These are phyloP conservation scores for Inga oerstediana DNA, from an alignment of 306 rosid genomes.

Conservation along the genomic window DNA sequence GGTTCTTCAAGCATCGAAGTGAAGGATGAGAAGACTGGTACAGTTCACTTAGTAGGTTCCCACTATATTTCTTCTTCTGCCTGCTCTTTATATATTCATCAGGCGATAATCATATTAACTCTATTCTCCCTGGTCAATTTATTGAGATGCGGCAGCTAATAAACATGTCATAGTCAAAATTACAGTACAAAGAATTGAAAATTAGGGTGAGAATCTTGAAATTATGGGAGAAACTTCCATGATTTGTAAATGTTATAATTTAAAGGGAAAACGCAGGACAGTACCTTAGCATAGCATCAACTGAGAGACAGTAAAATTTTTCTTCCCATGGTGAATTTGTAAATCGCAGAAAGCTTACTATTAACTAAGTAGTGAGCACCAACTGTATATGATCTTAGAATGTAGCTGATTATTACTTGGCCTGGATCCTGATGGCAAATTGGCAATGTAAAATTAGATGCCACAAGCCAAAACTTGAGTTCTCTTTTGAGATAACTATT, in stretches of 20 bases:
- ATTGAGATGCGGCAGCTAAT: constrained; percentile 47
- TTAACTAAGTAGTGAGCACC: constrained; percentile 25
- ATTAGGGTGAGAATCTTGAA: constrained; percentile 42
- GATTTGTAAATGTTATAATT: constrained; percentile 45
- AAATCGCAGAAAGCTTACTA: constrained; percentile 37
- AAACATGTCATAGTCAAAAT: constrained; percentile 41
- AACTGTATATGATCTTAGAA: constrained; percentile 49
- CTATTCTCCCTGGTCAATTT: constrained; percentile 51
- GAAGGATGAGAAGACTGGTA: constrained; percentile 83
- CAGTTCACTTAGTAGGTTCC: constrained; percentile 90
- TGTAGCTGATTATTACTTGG: constrained; percentile 26
- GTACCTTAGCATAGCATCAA: constrained; percentile 41
- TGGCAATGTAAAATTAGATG: constrained; percentile 12
- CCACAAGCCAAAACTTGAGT: constrained; percentile 1
- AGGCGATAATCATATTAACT: constrained; percentile 45
- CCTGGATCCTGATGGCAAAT: constrained; percentile 27
- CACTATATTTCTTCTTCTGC: constrained; percentile 68
- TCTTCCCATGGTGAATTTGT: constrained; percentile 49
- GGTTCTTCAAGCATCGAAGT: constrained; percentile 92
- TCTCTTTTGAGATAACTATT: not conserved
- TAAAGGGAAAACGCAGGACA: constrained; percentile 46
- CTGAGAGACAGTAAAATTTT: constrained; percentile 57
- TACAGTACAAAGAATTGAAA: constrained; percentile 41
- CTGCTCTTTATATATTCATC: constrained; percentile 40
- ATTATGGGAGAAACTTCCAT: constrained; percentile 33